Percentiles rank a stretch among this genome's conserved stretches.
Conservation (phyloP, 2,329 filamentous ascomycete species). For the Calonectria hawksworthii region DNA sequence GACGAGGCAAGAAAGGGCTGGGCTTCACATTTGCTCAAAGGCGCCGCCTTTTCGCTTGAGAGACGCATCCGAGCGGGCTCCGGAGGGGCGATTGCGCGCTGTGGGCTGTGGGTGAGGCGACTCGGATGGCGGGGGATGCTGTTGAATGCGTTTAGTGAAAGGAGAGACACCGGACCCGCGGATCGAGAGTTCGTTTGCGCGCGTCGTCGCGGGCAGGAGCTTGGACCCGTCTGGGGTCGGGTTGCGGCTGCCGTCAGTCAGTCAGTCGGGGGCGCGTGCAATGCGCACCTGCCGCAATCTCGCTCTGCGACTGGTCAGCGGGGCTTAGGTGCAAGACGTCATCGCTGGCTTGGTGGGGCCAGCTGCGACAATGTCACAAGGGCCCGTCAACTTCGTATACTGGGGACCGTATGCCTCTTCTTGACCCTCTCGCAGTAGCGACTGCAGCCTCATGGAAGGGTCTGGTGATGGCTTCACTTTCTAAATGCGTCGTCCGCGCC, state of each 20-base stretch:
- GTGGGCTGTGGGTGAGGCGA: not conserved
- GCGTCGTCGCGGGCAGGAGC: constrained; percentile 27
- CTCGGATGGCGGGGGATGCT: not conserved
- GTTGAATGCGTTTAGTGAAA: constrained; percentile 15
- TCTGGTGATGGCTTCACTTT: constrained; percentile 29
- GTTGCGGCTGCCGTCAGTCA: not conserved
- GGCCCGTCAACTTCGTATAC: not conserved
- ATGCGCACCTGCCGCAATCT: constrained; percentile 21
- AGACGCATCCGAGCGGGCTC: not conserved
- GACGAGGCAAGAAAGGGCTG: constrained; percentile 24
- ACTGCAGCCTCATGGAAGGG: not conserved
- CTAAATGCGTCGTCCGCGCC: not conserved
- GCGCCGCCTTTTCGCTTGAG: not conserved
- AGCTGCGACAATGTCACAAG: not conserved
- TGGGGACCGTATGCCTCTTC: not conserved
- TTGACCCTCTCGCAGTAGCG: not conserved
- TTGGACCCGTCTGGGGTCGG: constrained; percentile 33
- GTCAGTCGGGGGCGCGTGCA: not conserved
- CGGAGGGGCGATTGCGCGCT: not conserved
- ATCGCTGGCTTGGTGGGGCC: constrained; percentile 12
- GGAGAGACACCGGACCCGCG: not conserved
- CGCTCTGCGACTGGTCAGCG: constrained; percentile 21
- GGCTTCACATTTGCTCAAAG: constrained; percentile 37
- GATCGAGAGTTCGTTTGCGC: constrained; percentile 16
- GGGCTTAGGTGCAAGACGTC: constrained; percentile 6